Evolutionary conservation across 108 stramenopile genomes (phyloP).

Genomic region (Nitzschia sp.): DNA sequence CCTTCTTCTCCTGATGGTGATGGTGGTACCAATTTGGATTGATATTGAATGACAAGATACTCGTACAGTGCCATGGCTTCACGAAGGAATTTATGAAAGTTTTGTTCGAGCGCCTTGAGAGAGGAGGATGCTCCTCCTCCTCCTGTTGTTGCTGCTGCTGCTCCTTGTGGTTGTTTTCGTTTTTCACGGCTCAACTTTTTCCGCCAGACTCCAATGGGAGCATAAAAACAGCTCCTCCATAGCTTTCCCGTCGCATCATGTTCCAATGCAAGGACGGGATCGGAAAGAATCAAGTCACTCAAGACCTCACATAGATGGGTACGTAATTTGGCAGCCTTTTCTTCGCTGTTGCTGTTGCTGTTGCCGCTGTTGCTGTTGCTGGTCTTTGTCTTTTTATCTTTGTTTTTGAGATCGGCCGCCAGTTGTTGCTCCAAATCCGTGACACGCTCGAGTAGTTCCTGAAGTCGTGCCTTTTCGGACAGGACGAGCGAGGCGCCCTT

Average conservation of each 20-base stretch:
- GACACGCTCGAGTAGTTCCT: neutral
- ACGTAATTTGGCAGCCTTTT: conserved; percentile 35
- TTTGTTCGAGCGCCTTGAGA: conserved; percentile 12
- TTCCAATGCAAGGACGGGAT: conserved; percentile 44
- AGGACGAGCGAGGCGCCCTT: neutral
- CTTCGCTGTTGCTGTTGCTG: neutral
- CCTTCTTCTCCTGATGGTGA: no score
- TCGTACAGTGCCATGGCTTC: conserved; percentile 73
- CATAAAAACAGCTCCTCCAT: conserved; percentile 81
- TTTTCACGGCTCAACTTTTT: conserved; percentile 46
- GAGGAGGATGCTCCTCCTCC: no score
- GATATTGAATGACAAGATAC: conserved; percentile 59
- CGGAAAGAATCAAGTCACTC: conserved; percentile 60
- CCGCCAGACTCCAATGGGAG: conserved; percentile 54
- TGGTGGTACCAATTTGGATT: conserved; percentile 29
- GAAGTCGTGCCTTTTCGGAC: neutral
- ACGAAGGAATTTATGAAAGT: conserved; percentile 48
- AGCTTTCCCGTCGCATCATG: conserved; percentile 55
- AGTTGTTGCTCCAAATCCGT: conserved; percentile 22
- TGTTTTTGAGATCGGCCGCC: neutral
- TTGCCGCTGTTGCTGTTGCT: conserved; percentile 5
- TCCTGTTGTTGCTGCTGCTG: no score
- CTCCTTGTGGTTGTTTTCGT: conserved; percentile 22
- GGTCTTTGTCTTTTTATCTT: conserved; percentile 6
- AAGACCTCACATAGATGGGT: conserved; percentile 63